phyloP scores from a whole-genome alignment of 2,329 filamentous ascomycete species.

The Leptosphaerulina australis region DNA sequence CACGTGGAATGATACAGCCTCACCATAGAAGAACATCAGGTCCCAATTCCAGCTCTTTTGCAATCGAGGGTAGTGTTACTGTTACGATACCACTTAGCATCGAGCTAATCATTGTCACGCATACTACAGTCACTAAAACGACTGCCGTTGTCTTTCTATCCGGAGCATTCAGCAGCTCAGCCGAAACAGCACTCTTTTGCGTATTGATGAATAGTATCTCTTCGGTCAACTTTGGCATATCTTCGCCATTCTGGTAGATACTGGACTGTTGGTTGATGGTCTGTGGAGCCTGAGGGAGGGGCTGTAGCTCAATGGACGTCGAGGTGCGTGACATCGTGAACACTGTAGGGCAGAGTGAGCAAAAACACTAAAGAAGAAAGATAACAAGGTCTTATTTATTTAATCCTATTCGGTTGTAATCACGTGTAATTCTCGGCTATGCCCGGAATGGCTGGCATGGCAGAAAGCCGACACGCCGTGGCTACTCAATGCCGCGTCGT shows the following conservation, averaged over 20 bases:
- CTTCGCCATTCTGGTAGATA: slow-evolving; percentile 22
- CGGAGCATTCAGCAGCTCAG: slow-evolving; percentile 23
- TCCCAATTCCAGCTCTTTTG: slow-evolving; percentile 36
- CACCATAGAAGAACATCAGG: slow-evolving; percentile 40
- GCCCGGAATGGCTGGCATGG: too few relatives aligned
- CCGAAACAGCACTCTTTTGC: slow-evolving; percentile 18
- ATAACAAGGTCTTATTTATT: too few relatives aligned
- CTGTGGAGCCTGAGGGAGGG: slow-evolving; percentile 18
- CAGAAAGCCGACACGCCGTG: too few relatives aligned
- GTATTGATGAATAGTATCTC: slow-evolving; percentile 23
- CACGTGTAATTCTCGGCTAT: too few relatives aligned
- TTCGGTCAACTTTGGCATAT: slow-evolving; percentile 12
- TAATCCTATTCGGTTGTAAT: too few relatives aligned
- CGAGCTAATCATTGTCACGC: slow-evolving; percentile 34
- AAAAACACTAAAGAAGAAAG: too few relatives aligned
- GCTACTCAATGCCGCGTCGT: too few relatives aligned
- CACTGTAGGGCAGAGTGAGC: too few relatives aligned
- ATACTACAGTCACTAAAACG: slow-evolving; percentile 36
- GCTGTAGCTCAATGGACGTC: slow-evolving; percentile 34
- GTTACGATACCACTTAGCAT: slow-evolving; percentile 49
- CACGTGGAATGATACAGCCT: neutral
- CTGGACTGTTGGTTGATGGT: slow-evolving; percentile 21
- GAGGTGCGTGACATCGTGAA: slow-evolving; percentile 30
- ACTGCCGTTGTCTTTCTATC: slow-evolving; percentile 36
- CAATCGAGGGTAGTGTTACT: slow-evolving; percentile 53